Evolutionary conservation across 2,329 filamentous ascomycete species (phyloP), one percentile per base, ranked within the genome.

Genomic region (Epichloe amarillans): DNA sequence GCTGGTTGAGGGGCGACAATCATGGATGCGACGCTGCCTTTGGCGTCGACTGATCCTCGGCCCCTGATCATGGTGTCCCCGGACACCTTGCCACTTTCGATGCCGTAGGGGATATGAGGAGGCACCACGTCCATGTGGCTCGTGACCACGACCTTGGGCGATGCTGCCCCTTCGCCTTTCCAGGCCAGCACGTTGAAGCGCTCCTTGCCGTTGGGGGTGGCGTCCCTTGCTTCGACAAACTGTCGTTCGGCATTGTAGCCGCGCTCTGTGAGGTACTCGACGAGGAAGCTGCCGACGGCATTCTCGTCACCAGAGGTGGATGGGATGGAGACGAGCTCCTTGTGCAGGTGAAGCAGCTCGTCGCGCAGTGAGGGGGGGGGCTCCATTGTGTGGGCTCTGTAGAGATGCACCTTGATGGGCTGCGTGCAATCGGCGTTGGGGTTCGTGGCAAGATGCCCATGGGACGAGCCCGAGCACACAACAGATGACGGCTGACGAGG

Each of bases 51-150:
- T 49, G 75, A 82, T 47, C 88, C 88, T 35, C 88, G 80, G 2
- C 88, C 88, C 48, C 74, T 77, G 53, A 91, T 85, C 52, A 75
- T 54, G 47, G 76, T 72, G 53, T 76, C 62, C 6, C 62, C 53
- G 14, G 66, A 71, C 37, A 71, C 61, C 15, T 62, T 60, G 7
- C 73, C 72, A 39, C 73, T 67, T 35, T 74, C 71, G 10, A 81
- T 74, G 41, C 72, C 71, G 64, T 88, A 88, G 0, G 82, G 82
- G 53, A 87, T 84, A 63, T 79, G 80, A 0, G 86, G 86, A 0
- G 86, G 84, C 0, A 87, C 83, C 2, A 77, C 77, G 60, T 96
- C 90, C 59, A 95, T 91, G 64, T 95, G 89, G 51, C 84, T 89
- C 1, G 82, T 82, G 1, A 90, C 66, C n/a, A 88, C 70, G 11